Percentiles rank a stretch among this genome's conserved stretches.
These are phyloP conservation scores for Dactylellina parvicollis DNA, from an alignment of 2,329 filamentous ascomycete genomes.

Conservation along the genomic window DNA sequence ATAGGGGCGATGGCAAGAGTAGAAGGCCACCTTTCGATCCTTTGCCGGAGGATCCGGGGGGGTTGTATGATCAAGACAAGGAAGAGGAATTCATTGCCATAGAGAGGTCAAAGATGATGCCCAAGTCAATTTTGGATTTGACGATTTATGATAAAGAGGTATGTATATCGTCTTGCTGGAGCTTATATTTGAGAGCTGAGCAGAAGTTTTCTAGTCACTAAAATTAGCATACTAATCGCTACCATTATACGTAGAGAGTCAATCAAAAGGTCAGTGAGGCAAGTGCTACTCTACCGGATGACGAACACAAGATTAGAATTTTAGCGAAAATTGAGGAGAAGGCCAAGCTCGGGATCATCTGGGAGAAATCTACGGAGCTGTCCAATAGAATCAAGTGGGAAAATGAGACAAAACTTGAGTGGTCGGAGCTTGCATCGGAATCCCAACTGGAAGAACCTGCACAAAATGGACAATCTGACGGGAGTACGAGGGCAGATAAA, in stretches of 20 bases:
- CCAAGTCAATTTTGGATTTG: neutral
- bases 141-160: conserved; percentile 3
- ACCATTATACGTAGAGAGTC: no score
- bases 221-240: neutral
- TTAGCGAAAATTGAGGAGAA: neutral
- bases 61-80: neutral
- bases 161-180: neutral
- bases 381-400: neutral
- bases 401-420: neutral
- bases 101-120: conserved; percentile 10
- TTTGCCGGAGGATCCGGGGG: neutral
- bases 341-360: conserved; percentile 4
- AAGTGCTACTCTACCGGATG: neutral
- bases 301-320: neutral
- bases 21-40: no score
- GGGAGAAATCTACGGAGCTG: conserved; percentile 12
- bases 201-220: neutral
- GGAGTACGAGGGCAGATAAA: no score
- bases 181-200: neutral
- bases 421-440: neutral
- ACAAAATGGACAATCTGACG: no score
- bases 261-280: neutral
- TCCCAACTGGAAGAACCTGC: neutral
- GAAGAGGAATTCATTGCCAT: neutral
- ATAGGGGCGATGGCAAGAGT: neutral